A percentile compares a stretch with the other conserved stretches of the same genome.
phyloP scores from a whole-genome alignment of 306 rosid species.

The Urtica urens region DNA sequence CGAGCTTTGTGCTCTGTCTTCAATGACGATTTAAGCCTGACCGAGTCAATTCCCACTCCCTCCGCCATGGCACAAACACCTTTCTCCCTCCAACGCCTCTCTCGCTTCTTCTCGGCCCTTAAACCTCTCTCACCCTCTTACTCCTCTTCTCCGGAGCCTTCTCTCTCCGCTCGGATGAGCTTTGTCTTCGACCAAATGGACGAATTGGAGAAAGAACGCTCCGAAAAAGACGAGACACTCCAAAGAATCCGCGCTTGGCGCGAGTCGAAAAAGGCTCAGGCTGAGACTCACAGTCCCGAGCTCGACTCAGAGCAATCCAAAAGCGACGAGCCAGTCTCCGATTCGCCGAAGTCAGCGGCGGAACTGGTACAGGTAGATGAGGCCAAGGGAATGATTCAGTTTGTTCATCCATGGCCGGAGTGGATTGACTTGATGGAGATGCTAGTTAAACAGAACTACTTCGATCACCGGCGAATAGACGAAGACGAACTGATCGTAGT shows the following conservation, averaged over 20 bases:
- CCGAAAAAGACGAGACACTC: conserved; percentile 72
- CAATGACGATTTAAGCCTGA: conserved; percentile 50
- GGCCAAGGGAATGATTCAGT: conserved; percentile 33
- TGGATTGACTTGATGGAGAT: conserved; percentile 95
- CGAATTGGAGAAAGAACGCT: conserved; percentile 69
- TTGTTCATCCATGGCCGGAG: conserved; percentile 96
- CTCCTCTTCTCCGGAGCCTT: conserved; percentile 40
- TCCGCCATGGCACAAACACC: conserved; percentile 47
- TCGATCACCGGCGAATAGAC: conserved; percentile 64
- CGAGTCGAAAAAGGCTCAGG: conserved; percentile 33
- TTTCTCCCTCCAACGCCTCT: conserved; percentile 5
- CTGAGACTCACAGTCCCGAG: too few relatives aligned
- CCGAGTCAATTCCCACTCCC: conserved; percentile 50
- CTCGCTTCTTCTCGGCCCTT: conserved; percentile 25
- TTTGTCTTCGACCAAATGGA: conserved; percentile 93
- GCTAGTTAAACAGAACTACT: conserved; percentile 81
- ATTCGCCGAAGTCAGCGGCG: background rate
- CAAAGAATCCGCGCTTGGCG: conserved; percentile 90
- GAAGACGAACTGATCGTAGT: conserved; percentile 65
- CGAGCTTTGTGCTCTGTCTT: background rate
- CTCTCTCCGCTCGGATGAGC: conserved; percentile 78
- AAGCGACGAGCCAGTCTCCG: background rate
- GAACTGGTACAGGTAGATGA: too few relatives aligned
- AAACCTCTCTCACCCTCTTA: conserved; percentile 11
- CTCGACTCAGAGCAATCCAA: conserved; percentile 2